Conservation (phyloP, 805 yeast genomes). For the Candida parachauliodes region DNA sequence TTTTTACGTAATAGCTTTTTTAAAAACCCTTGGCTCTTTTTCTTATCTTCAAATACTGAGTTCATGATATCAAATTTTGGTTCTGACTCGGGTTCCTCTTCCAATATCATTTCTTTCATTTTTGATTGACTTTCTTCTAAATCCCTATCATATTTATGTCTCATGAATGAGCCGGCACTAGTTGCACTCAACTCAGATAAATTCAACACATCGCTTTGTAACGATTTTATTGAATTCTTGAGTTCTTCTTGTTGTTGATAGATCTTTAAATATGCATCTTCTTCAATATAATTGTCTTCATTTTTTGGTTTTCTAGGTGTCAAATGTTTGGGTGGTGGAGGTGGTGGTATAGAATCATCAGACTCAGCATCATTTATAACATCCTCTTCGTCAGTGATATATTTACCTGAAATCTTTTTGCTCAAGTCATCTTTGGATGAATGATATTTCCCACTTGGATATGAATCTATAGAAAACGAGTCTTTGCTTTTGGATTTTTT, state of each 20-base stretch:
- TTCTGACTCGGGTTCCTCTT: constrained; percentile 13
- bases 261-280: constrained; percentile 13
- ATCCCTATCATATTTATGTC: constrained; percentile 59
- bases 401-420: constrained; percentile 22
- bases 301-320: constrained; percentile 9
- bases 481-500: constrained; percentile 2
- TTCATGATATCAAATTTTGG: constrained; percentile 28
- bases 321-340: constrained; percentile 35
- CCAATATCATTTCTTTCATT: constrained; percentile 21
- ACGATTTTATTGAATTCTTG: constrained; percentile 37
- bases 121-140: constrained; percentile 18
- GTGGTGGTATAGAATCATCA: constrained; percentile 35
- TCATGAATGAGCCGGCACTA: constrained; percentile 78
- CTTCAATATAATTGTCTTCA: constrained; percentile 1
- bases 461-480: constrained; percentile 24
- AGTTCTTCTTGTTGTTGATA: constrained; percentile 35
- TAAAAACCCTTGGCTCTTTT: constrained; percentile 37
- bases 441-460: constrained; percentile 29
- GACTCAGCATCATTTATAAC: constrained; percentile 12
- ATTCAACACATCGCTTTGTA: constrained; percentile 44
- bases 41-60: constrained; percentile 41
- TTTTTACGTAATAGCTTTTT: constrained; percentile 39
- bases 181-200: constrained; percentile 80
- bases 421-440: constrained; percentile 34
- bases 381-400: constrained; percentile 19